Evolutionary conservation across 805 yeast species (phyloP).

Genomic region (Candida maltosa): DNA sequence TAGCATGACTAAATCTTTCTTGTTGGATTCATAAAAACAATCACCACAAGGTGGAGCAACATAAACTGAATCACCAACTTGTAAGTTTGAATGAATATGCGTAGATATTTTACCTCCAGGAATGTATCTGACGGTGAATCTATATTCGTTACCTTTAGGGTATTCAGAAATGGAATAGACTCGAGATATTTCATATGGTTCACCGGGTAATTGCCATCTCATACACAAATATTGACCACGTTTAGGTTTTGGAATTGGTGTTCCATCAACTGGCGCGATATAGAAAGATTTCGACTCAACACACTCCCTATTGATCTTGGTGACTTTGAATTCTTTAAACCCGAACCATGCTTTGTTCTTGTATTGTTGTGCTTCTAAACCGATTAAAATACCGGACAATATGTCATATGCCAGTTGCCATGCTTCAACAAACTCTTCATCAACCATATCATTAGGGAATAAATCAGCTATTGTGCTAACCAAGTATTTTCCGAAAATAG

Average conservation of each 20-base stretch:
- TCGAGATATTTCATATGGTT: slow-evolving; percentile 45
- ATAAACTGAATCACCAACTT: slow-evolving; percentile 45
- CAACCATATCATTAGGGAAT: slow-evolving; percentile 58
- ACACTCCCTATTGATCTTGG: slow-evolving; percentile 41
- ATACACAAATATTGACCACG: slow-evolving; percentile 49
- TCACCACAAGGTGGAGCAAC: slow-evolving; percentile 63
- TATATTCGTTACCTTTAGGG: slow-evolving; percentile 34
- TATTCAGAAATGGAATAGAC: slow-evolving; percentile 56
- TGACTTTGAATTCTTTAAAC: slow-evolving; percentile 50
- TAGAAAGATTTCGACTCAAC: slow-evolving; percentile 48
- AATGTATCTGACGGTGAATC: slow-evolving; percentile 56
- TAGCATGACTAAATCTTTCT: slow-evolving; percentile 33
- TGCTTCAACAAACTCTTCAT: slow-evolving; percentile 53
- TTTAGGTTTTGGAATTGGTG: slow-evolving; percentile 17
- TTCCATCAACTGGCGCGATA: slow-evolving; percentile 43
- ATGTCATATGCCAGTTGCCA: slow-evolving; percentile 66
- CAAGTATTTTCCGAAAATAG: slow-evolving; percentile 59
- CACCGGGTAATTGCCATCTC: slow-evolving; percentile 30
- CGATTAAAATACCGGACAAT: slow-evolving; percentile 59
- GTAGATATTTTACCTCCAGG: slow-evolving; percentile 49
- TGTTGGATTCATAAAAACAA: slow-evolving; percentile 31
- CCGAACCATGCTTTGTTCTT: slow-evolving; percentile 49
- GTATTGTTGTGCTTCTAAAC: slow-evolving; percentile 50
- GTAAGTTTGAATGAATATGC: slow-evolving; percentile 44
- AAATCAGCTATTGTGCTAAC: slow-evolving; percentile 51